A percentile compares a stretch with the other conserved stretches of the same genome.
These are phyloP conservation scores for Phytophthora colocasiae DNA, from an alignment of 352 stramenopile species.

Conservation along the genomic window DNA sequence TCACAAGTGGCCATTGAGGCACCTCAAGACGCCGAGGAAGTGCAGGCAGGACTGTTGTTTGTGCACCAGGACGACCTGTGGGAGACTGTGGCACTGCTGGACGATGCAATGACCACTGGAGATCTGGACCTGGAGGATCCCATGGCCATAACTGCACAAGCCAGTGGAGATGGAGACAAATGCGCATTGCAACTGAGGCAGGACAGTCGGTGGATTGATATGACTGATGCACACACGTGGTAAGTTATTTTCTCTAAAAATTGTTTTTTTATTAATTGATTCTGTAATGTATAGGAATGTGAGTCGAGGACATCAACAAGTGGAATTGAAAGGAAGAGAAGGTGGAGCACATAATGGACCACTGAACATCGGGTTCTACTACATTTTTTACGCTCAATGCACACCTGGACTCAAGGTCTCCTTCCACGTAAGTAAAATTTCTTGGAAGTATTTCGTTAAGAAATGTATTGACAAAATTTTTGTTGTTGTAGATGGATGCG, in stretches of 20 bases:
- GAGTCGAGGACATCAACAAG: slow-evolving; percentile 41
- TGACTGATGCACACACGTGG: slow-evolving; percentile 62
- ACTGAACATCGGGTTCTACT: slow-evolving; percentile 80
- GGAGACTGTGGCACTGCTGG: slow-evolving; percentile 57
- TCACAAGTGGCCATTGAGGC: slow-evolving; percentile 46
- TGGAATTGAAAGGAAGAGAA: slow-evolving; percentile 20
- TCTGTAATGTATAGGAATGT: slow-evolving; percentile 47
- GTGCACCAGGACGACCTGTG: slow-evolving; percentile 70
- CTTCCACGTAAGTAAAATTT: slow-evolving; percentile 75
- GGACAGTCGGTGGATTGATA: slow-evolving; percentile 67
- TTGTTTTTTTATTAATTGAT: slow-evolving; percentile 4
- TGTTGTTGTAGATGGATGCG: slow-evolving; percentile 66
- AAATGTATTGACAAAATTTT: not conserved
- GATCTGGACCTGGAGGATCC: slow-evolving; percentile 35
- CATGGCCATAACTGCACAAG: not conserved
- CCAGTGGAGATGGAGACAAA: slow-evolving; percentile 16
- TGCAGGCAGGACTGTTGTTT: slow-evolving; percentile 65
- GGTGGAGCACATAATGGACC: slow-evolving; percentile 25
- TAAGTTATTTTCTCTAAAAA: slow-evolving; percentile 8
- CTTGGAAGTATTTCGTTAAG: not conserved
- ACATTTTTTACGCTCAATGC: slow-evolving; percentile 89
- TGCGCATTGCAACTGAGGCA: slow-evolving; percentile 60
- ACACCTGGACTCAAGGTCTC: slow-evolving; percentile 75
- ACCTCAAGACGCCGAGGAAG: not conserved
- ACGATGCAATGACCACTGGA: slow-evolving; percentile 35